A percentile compares a stretch with the other conserved stretches of the same genome.
Evolutionary conservation across 2,329 filamentous ascomycete species (phyloP).

Genomic region (Fusarium sp.): DNA sequence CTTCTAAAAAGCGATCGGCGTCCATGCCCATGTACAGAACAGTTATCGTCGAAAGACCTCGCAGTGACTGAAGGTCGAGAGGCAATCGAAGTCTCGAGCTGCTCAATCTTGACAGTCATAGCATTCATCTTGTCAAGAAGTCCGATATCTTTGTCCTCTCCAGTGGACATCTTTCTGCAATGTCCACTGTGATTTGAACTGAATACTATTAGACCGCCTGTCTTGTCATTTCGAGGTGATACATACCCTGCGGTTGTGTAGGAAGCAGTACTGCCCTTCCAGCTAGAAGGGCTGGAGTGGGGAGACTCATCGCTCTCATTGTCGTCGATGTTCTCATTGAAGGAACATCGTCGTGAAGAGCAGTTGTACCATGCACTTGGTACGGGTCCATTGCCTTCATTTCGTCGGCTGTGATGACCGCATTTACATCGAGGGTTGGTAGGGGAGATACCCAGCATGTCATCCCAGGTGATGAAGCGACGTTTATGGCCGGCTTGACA

Average conservation of each 20-base stretch:
- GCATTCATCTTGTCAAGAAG: not conserved
- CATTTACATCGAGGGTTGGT: not conserved
- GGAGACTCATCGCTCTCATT: not conserved
- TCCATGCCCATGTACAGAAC: not conserved
- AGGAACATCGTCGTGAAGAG: not conserved
- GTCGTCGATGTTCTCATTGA: not conserved
- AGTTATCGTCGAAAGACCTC: not conserved
- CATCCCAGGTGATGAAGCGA: not conserved
- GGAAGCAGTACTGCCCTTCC: not conserved
- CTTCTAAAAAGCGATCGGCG: not conserved
- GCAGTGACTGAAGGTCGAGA: accelerated
- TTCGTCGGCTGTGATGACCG: not conserved
- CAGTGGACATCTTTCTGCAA: accelerated
- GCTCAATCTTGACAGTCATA: not conserved
- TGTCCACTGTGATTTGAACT: not conserved
- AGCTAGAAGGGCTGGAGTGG: not conserved
- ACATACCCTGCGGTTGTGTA: not conserved
- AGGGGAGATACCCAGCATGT: not conserved
- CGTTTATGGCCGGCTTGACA: not conserved
- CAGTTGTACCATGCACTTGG: not conserved
- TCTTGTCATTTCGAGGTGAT: accelerated
- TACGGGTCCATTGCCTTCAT: not conserved
- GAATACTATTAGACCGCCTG: accelerated
- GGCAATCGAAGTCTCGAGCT: not conserved
- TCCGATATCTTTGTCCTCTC: not conserved